These are phyloP conservation scores for Syncephalastrum racemosum DNA, from an alignment of 371 early-diverging fungal species.

Conservation along the genomic window DNA sequence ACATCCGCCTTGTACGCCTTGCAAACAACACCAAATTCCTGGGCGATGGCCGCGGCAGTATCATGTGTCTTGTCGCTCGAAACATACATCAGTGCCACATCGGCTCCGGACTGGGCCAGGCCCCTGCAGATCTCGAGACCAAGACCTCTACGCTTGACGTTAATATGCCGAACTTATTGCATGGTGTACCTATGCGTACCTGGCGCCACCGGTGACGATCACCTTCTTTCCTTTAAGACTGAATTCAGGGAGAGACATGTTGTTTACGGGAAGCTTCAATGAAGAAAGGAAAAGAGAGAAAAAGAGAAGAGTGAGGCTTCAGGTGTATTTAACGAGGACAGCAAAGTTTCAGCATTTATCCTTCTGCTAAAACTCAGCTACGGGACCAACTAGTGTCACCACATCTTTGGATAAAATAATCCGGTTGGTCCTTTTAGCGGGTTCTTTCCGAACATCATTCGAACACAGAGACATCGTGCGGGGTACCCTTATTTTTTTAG, in stretches of 20 bases:
- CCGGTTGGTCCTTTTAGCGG: too few species aligned
- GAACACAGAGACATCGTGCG: too few species aligned
- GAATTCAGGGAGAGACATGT: slow-evolving; percentile 37
- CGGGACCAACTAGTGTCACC: too few species aligned
- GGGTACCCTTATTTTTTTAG: too few species aligned
- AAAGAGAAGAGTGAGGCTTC: background rate
- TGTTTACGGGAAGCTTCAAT: slow-evolving; percentile 6
- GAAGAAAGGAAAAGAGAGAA: slow-evolving; percentile 5
- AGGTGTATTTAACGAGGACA: too few species aligned
- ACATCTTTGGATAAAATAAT: too few species aligned
- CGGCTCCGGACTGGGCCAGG: slow-evolving; percentile 47
- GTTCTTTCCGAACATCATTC: too few species aligned
- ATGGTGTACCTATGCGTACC: slow-evolving; percentile 19
- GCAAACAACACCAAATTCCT: slow-evolving; percentile 35
- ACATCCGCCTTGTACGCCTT: slow-evolving; percentile 47
- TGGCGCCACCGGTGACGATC: slow-evolving; percentile 47
- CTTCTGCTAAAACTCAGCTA: too few species aligned
- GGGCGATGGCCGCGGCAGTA: slow-evolving; percentile 35
- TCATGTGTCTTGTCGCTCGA: slow-evolving; percentile 40
- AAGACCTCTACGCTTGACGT: slow-evolving; percentile 28
- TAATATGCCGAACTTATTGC: background rate
- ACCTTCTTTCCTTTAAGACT: slow-evolving; percentile 45
- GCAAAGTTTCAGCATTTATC: too few species aligned
- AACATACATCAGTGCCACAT: slow-evolving; percentile 51
- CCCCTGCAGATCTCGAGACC: slow-evolving; percentile 48